A percentile compares a stretch with the other conserved stretches of the same genome.
Conservation (phyloP, 108 stramenopile species). For the Cylindrotheca closterium region DNA sequence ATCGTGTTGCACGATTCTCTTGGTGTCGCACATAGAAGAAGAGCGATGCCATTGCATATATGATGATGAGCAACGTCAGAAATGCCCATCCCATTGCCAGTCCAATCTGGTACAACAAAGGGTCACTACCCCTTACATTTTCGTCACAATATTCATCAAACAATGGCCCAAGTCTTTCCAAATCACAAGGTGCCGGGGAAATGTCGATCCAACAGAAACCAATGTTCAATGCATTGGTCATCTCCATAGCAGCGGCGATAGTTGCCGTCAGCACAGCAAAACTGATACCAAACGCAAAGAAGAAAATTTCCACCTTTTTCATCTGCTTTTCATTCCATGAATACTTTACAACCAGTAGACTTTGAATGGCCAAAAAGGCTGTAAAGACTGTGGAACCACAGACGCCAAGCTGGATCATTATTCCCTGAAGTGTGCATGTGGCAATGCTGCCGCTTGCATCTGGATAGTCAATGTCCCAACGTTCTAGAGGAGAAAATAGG, state of each 20-base stretch:
- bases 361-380: neutral
- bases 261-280: neutral
- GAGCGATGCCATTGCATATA: neutral
- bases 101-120: neutral
- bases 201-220: neutral
- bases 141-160: neutral
- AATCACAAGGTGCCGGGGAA: neutral
- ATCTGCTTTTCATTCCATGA: neutral
- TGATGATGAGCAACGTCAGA: neutral
- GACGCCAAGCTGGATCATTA: constrained; percentile 13
- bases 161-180: neutral
- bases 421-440: constrained; percentile 13
- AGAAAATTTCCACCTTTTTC: neutral
- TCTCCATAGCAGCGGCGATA: neutral
- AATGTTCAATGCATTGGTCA: neutral
- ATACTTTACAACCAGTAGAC: neutral
- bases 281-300: neutral
- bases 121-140: neutral
- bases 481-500: no score
- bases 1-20: neutral
- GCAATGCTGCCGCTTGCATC: constrained; percentile 4
- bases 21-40: neutral
- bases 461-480: neutral
- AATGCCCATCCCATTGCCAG: neutral
- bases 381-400: neutral